phyloP scores from a whole-genome alignment of 2,329 filamentous ascomycete species.

The Ascochyta koolunga region DNA sequence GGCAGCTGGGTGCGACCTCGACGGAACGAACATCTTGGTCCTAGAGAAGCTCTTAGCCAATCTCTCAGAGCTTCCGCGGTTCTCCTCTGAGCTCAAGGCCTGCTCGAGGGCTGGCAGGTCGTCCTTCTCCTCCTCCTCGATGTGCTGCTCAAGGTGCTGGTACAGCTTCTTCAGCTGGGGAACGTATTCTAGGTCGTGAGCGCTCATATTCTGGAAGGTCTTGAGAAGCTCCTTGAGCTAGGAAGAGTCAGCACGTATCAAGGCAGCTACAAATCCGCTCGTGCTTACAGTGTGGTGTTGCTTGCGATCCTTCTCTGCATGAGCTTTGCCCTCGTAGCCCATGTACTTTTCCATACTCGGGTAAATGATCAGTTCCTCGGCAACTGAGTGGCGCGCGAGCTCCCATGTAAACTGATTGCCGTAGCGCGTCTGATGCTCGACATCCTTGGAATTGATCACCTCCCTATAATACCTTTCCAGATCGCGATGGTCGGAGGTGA shows the following conservation, averaged over 20 bases:
- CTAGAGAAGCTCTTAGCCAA: constrained; percentile 38
- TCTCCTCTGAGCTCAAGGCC: constrained; percentile 17
- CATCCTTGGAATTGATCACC: constrained; percentile 47
- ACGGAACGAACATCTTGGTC: constrained; percentile 42
- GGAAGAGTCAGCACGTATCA: neutral
- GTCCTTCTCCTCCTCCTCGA: constrained; percentile 40
- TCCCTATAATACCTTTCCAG: constrained; percentile 53
- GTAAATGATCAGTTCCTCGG: constrained; percentile 55
- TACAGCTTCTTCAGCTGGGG: constrained; percentile 34
- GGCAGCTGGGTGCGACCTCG: constrained; percentile 38
- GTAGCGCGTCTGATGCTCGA: constrained; percentile 53
- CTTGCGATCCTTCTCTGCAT: constrained; percentile 42
- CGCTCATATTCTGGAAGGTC: constrained; percentile 38
- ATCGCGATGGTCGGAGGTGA: constrained; percentile 52
- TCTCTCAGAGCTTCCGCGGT: constrained; percentile 30
- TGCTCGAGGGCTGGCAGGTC: constrained; percentile 41
- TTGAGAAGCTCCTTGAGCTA: constrained; percentile 42
- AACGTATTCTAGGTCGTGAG: constrained; percentile 27
- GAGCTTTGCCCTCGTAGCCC: constrained; percentile 34
- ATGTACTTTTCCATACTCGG: constrained; percentile 47
- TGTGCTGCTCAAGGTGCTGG: constrained; percentile 32
- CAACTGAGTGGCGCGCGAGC: constrained; percentile 58
- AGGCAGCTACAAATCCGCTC: too few relatives aligned
- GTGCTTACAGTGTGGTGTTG: constrained; percentile 41
- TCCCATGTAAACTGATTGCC: constrained; percentile 62